Evolutionary conservation across 371 early-diverging fungal species (phyloP).

Genomic region (Mortierella sp.): DNA sequence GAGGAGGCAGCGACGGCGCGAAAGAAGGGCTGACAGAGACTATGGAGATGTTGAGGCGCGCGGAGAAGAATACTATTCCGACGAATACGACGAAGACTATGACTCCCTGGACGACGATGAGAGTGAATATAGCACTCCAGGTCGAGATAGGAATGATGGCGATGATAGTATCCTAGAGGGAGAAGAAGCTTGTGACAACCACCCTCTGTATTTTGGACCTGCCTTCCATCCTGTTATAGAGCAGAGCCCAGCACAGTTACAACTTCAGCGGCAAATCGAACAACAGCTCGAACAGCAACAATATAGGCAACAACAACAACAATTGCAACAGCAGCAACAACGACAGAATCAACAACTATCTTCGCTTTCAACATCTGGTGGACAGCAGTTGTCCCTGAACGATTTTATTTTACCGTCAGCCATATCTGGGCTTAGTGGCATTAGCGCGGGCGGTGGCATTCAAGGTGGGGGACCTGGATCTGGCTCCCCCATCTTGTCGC

Average conservation of each 20-base stretch:
- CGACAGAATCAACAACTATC: constrained; percentile 17
- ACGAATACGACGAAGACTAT: constrained; percentile 24
- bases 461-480: not conserved
- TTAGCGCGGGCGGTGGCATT: constrained; percentile 14
- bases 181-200: constrained; percentile 21
- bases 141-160: constrained; percentile 2
- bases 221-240: constrained; percentile 47
- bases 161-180: constrained; percentile 16
- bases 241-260: constrained; percentile 46
- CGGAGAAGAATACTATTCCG: constrained; percentile 1
- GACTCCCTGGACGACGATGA: constrained; percentile 22
- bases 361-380: constrained; percentile 4
- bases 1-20: constrained; percentile 27
- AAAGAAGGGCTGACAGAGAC: not conserved
- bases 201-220: constrained; percentile 51
- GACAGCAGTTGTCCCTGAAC: constrained; percentile 31
- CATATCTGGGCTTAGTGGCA: constrained; percentile 36
- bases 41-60: constrained; percentile 14
- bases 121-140: not conserved
- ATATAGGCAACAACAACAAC: constrained; percentile 30
- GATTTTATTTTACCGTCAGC: constrained; percentile 45
- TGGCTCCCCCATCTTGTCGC: not conserved
- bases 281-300: constrained; percentile 54
- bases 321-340: constrained; percentile 31
- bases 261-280: constrained; percentile 50